These are phyloP conservation scores for Nyssa sinensis DNA, from an alignment of 148 eudicot genomes.

Conservation along the genomic window DNA sequence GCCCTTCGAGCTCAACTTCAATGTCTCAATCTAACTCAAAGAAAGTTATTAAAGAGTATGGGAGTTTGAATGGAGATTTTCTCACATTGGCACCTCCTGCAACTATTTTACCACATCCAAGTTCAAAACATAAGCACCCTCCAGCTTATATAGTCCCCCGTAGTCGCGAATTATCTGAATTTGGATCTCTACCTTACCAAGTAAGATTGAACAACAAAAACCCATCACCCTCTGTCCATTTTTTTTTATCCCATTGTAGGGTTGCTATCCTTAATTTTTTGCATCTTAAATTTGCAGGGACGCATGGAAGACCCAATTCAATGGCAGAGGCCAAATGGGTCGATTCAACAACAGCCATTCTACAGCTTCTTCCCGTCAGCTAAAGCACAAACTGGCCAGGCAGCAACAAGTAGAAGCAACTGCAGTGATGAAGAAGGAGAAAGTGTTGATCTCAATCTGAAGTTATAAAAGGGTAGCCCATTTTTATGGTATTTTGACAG, in stretches of 20 bases:
- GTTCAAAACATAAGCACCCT: conserved; percentile 21
- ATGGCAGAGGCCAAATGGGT: conserved; percentile 12
- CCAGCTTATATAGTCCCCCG: conserved; percentile 13
- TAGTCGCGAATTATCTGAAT: conserved; percentile 15
- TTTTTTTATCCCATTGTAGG: neutral
- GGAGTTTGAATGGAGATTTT: conserved; percentile 35
- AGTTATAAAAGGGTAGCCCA: conserved; percentile 22
- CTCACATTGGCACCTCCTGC: conserved; percentile 49
- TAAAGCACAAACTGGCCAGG: conserved; percentile 17
- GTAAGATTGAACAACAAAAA: conserved; percentile 29
- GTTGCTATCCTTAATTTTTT: neutral
- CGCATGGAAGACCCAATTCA: conserved; percentile 12
- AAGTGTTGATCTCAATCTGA: conserved; percentile 42
- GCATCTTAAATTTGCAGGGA: conserved; percentile 22
- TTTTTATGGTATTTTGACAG: neutral
- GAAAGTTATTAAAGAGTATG: conserved; percentile 16
- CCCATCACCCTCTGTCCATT: neutral
- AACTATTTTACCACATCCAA: conserved; percentile 20
- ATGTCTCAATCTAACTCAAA: conserved; percentile 20
- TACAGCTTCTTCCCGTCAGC: conserved; percentile 36
- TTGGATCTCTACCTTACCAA: conserved; percentile 24
- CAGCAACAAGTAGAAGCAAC: conserved; percentile 9
- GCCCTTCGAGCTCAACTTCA: conserved; percentile 25
- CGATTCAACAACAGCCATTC: conserved; percentile 24
- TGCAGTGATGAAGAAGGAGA: conserved; percentile 24